Base-by-base conservation (phyloP, 108 stramenopile genomes). In the Nitzschia putrida region DNA sequence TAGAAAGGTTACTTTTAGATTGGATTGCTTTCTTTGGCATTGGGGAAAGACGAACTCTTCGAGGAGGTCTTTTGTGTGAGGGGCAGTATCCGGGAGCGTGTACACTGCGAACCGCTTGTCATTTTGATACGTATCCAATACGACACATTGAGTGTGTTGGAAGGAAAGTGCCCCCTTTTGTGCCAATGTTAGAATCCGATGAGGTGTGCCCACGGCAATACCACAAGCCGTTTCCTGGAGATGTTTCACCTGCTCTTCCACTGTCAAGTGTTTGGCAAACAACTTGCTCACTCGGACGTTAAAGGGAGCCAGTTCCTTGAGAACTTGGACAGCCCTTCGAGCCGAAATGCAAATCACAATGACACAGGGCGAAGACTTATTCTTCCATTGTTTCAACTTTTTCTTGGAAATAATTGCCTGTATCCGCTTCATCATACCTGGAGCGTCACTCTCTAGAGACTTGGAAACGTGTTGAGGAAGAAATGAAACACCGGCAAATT, bases 81-180 rank as follows among this genome's bases (percentile, higher is more conserved):
- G 84, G 10, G 85, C 87, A 14, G 93, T 94, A 58, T 94, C 93
- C n/a, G 87, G 89, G 50, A 94, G 69, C 3, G 93, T 89, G 64
- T 82, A 90, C 14, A 94, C 89, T 8, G 82, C 88, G 51, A 83
- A 89, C 16, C 76, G 74, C 51, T 93, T 93, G 11, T 77, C 77
- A 59, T 89, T 81, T 64, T 71, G 70, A 52, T 77, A 77, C 42
- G 76, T 71, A 68, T 93, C 89, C 37, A 94, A 64, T 2, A 87
- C 65, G 16, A 91, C 49, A 7, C 89, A 53, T 53, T 85, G 68
- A 0, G 89, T 91, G 44, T 82, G 63, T 39, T 86, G 75, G 66
- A 91, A 78, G 41, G 71, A 67, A 0, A 90, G 73, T 52, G 82
- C 73, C 14, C 78, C 83, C 53, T 76, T 71, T 7, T 68, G 47